phyloP scores from a whole-genome alignment of 2,329 filamentous ascomycete species.

The Colletotrichum nymphaeae region DNA sequence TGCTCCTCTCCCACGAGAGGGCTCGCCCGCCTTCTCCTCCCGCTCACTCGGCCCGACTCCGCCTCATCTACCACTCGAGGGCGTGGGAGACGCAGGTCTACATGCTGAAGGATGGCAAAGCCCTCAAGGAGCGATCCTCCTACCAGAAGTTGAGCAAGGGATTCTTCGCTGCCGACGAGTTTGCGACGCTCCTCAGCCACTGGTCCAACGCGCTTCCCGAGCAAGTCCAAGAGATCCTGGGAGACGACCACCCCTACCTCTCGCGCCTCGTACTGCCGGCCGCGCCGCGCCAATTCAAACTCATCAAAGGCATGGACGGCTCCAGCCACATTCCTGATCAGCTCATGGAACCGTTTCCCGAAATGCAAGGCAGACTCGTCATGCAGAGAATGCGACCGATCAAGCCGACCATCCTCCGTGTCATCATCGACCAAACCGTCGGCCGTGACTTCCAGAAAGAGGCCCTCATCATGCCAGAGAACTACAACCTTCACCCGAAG shows the following conservation, averaged over 20 bases:
- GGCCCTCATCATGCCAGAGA: background rate
- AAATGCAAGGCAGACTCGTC: conserved; percentile 7
- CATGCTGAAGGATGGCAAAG: conserved; percentile 4
- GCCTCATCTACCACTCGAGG: background rate
- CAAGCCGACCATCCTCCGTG: background rate
- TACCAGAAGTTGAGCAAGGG: background rate
- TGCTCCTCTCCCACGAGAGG: background rate
- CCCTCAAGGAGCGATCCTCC: conserved; percentile 9
- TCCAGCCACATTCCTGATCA: background rate
- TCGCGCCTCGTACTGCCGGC: background rate
- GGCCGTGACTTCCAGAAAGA: background rate
- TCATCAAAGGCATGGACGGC: background rate
- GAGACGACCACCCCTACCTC: conserved; percentile 1
- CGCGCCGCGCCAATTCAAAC: background rate
- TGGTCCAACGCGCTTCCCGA: background rate
- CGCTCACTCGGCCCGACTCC: background rate
- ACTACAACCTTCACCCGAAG: conserved; percentile 13
- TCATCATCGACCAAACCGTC: background rate
- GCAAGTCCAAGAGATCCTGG: background rate
- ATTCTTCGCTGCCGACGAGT: background rate
- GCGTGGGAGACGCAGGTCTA: conserved; percentile 4
- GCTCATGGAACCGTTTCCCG: conserved; percentile 1
- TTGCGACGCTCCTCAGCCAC: background rate
- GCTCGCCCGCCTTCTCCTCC: background rate
- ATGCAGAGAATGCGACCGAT: conserved; percentile 10